Base-by-base conservation (phyloP, 1,284 basidiomycete genomes). In the Cutaneotrichosporon sp. region DNA sequence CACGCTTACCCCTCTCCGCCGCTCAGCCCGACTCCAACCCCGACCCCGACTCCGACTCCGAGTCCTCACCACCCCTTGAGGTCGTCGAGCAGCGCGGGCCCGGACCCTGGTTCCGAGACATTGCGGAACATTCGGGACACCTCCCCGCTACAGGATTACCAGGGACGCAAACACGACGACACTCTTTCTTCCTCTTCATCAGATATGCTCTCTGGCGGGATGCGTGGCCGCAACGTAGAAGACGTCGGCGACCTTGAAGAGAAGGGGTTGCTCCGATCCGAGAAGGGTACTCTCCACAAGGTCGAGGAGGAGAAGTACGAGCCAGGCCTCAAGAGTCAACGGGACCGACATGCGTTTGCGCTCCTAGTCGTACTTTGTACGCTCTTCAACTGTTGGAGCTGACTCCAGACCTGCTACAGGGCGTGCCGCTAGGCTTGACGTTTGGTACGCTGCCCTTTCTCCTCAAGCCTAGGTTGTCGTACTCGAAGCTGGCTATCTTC, bases 401-500 rank as follows among this genome's bases (percentile, higher is more conserved):
- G 90, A 93, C 55, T n/a, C 32, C 47, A 64, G 63, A 69, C 53
- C 59, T 69, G 31, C 80, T 99, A 40, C 96, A 99, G 82, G 96
- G 96, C 64, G 89, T 99, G 69, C 97, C 96, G 50, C 91, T 99
- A 77, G 85, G 94, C 80, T 68, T 72, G 5, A 73, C 70, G 26
- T 82, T 84, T 65, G 97, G 96, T 68, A 98, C 96, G 36, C 88
- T 99, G 38, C 96, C 97, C 32, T 98, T 97, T 85, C 86, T 99
- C 79, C 86, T 99, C 65, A 90, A 92, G 81, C 89, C 97, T 72
- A 90, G 96, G 79, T 81, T 99, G 65, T 95, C 92, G 51, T 99
- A 99, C 83, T 95, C 93, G 36, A 93, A 98, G 81, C 87, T 99
- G 61, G 97, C 91, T 65, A 87, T 95, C 32, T 98, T 99, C 81